Base-by-base conservation (phyloP, 2,329 filamentous ascomycete genomes). In the Fusarium concolor region DNA sequence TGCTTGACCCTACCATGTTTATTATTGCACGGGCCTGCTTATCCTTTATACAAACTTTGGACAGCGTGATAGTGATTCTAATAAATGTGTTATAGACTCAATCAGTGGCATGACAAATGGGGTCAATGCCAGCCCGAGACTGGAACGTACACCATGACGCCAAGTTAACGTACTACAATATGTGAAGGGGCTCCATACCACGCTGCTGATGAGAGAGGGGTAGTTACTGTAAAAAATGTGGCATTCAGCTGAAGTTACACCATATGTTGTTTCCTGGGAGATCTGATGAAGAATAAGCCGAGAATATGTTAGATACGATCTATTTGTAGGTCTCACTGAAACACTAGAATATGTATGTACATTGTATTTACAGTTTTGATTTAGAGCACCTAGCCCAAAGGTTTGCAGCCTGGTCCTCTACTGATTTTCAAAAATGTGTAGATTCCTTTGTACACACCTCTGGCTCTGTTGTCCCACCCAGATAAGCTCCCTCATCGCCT, bases 121-220 rank as follows among this genome's bases (percentile, higher is more conserved):
- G 20, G 22, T 62, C 20, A 33, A 51, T n/a, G 14, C 44, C 29
- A 58, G 37, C 20, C n/a, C 45, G 18, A 49, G 58, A 58, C 52
- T 54, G 56, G 52, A 58, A 68, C 18, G 11, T 20, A 35, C 60
- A 53, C 35, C 37, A 52, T 62, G 65, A 61, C 43, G 39, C 31
- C 44, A 26, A 26, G 24, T 26, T 26, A 26, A 26, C 24, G 24
- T 26, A 26, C 24, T 26, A 8, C 24, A 26, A n/a, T 17, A 20
- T 29, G 6, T 35, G 15, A 35, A 17, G 9, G 33, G 6, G 33
- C 9, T n/a, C 31, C 33, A 35, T 35, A 35, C 15, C 41, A 20
- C 15, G 42, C 20, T 6, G n/a, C 22, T 24, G 39, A 53, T 24
- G 39, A 53, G 11, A 33, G 59, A 51, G 59, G 54, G 65, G 46